Base-by-base conservation (phyloP, 176 grass and related monocot genomes). In the Bolboschoenus planiculmis region DNA sequence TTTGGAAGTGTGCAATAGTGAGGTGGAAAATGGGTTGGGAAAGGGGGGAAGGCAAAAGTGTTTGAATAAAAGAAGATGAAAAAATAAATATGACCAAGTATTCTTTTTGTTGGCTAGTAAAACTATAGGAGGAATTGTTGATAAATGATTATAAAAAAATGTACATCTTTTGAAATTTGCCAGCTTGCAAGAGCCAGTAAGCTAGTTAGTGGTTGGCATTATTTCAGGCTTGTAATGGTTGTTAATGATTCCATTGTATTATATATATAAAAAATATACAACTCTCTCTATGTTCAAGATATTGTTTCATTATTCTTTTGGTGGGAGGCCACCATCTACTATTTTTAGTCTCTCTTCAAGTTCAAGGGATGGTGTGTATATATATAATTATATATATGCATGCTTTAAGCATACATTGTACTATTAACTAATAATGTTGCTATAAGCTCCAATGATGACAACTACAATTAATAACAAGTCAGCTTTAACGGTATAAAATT, bases 261-360 rank as follows among this genome's bases (percentile, higher is more conserved):
- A 50, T 82, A 43, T 33, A 13, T 31, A 16, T n/a, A n/a, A n/a
- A 21, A 76, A 8, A 23, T 16, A 76, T 16, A 26, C 21, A 11
- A 35, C 78, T 40, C 78, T 78, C n/a, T n/a, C n/a, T 20, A 31
- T 31, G 2, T 59, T 82, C 27, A 65, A 63, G 58, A 10, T 44
- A 71, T 85, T 87, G 84, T 10, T 50, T 51, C 13, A 85, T 73
- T 67, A 43, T 8, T 56, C 83, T 84, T n/a, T n/a, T 85, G 92
- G 83, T 84, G 85, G 79, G 64, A 89, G 84, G 68, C 67, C 59
- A 84, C 86, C 79, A 84, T 31, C 58, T 83, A 84, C 59, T 81
- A 18, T 63, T 57, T 36, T 62, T 57, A 78, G 23, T 63, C 24
- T 37, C 50, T 37, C 56, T 0, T 8, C 30, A 86, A 35, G 30